Conservation (phyloP, 2,329 filamentous ascomycete species). For the Verticillium klebahnii region DNA sequence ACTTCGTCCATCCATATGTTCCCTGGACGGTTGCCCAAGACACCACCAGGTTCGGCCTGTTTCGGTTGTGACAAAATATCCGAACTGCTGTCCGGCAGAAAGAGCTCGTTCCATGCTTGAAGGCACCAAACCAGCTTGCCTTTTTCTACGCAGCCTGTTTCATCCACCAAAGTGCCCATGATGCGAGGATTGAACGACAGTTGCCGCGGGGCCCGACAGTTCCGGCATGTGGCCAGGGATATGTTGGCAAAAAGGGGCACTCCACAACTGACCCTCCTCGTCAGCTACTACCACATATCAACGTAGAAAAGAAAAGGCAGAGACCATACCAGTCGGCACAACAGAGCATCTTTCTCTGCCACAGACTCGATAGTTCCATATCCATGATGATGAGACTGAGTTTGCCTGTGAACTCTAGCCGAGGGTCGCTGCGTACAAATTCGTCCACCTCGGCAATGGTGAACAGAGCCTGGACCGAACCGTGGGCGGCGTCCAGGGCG, state of each 20-base stretch:
- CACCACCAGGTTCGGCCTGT: conserved; percentile 15
- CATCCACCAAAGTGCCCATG: conserved; percentile 40
- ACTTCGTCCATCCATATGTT: conserved; percentile 25
- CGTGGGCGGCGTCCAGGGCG: conserved; percentile 24
- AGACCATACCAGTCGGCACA: conserved; percentile 33
- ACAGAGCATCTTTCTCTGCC: conserved; percentile 29
- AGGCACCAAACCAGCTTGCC: conserved; percentile 51
- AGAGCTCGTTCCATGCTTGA: conserved; percentile 42
- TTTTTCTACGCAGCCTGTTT: conserved; percentile 47
- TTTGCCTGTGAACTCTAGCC: conserved; percentile 33
- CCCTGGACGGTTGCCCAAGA: conserved; percentile 37
- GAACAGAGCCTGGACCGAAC: conserved; percentile 28
- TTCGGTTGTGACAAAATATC: not conserved
- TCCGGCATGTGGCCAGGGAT: conserved; percentile 27
- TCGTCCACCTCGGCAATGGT: conserved; percentile 38
- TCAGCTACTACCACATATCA: not conserved
- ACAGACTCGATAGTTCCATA: conserved; percentile 22
- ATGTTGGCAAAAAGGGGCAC: conserved; percentile 49
- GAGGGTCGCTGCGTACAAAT: conserved; percentile 26
- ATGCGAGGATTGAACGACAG: conserved; percentile 35
- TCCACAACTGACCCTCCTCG: conserved; percentile 37
- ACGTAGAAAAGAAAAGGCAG: not conserved
- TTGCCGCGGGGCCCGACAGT: conserved; percentile 23
- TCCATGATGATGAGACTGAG: conserved; percentile 27
- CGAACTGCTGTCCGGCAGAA: conserved; percentile 15